Base-by-base conservation (phyloP, 176 grass and related monocot species). In the Cocos nucifera region DNA sequence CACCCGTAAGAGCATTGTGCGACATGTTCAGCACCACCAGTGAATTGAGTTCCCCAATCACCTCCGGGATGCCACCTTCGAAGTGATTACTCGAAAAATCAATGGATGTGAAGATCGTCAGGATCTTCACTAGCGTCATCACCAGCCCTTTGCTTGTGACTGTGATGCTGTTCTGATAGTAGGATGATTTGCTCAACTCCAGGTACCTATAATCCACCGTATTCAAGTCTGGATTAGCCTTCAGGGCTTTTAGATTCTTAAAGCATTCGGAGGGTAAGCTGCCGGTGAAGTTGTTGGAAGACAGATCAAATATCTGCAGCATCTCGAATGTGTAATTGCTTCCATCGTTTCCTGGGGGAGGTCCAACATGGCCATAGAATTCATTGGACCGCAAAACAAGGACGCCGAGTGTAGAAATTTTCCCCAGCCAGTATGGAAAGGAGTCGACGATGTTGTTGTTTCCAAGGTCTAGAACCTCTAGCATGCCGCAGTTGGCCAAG, bases 51-150 rank as follows among this genome's bases (percentile, higher is more conserved):
- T 85, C 55, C 9, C 76, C 82, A 56, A 85, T 67, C 21, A 66
- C 63, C 18, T 61, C 12, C 3, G 76, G 66, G 28, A 85, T 85
- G 51, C 39, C 35, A 18, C 72, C 77, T 3, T 22, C 22, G 53
- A 80, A 78, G 32, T 7, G 53, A 20, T 85, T 85, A 49, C 55
- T 71, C 16, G 82, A 85, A 22, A 80, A 24, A 62, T 85, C 72
- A 12, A 85, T 68, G 2, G 72, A 63, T 23, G 18, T 73, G 77
- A 75, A 80, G 19, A 80, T 72, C 4, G 67, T 62, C 5, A 85
- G 51, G 49, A 71, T 61, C 22, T 56, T 80, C 44, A 71, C 32
- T 8, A 80, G 17, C 15, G 58, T 75, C 21, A 78, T 0, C 4
- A 62, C 66, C 22, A 49, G 54, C 8, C 82, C 76, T 56, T 75